These are phyloP conservation scores for Botrytis sinoallii DNA, from an alignment of 2,329 filamentous ascomycete species.

Conservation along the genomic window DNA sequence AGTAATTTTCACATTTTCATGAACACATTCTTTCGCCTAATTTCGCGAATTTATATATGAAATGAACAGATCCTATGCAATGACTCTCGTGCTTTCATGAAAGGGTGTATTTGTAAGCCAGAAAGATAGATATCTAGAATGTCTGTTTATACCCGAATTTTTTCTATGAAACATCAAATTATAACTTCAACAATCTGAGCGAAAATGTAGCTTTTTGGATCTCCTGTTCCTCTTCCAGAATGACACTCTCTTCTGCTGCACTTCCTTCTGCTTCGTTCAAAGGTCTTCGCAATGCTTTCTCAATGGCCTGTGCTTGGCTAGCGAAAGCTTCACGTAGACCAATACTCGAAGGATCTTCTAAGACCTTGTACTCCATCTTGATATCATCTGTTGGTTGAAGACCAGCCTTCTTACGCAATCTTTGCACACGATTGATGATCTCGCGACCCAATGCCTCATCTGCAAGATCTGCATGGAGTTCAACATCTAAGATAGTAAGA, in stretches of 20 bases:
- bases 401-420: constrained; percentile 89
- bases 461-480: constrained; percentile 78
- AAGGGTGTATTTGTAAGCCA: background rate
- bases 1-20: background rate
- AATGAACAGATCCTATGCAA: background rate
- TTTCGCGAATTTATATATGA: background rate
- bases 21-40: background rate
- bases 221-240: constrained; percentile 81
- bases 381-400: constrained; percentile 90
- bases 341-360: constrained; percentile 74
- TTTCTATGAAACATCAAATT: constrained; percentile 32
- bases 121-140: constrained; percentile 1
- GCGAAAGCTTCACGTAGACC: constrained; percentile 69
- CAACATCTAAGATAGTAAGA: constrained; percentile 83
- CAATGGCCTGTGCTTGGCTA: constrained; percentile 64
- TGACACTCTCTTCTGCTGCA: constrained; percentile 50
- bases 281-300: constrained; percentile 74
- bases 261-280: background rate
- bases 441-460: constrained; percentile 88
- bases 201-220: constrained; percentile 79
- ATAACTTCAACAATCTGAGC: constrained; percentile 73
- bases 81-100: background rate
- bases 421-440: constrained; percentile 89
- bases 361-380: constrained; percentile 85
- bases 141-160: background rate